Conservation (phyloP, 2,329 filamentous ascomycete genomes). For the Aspergillus cejpii region DNA sequence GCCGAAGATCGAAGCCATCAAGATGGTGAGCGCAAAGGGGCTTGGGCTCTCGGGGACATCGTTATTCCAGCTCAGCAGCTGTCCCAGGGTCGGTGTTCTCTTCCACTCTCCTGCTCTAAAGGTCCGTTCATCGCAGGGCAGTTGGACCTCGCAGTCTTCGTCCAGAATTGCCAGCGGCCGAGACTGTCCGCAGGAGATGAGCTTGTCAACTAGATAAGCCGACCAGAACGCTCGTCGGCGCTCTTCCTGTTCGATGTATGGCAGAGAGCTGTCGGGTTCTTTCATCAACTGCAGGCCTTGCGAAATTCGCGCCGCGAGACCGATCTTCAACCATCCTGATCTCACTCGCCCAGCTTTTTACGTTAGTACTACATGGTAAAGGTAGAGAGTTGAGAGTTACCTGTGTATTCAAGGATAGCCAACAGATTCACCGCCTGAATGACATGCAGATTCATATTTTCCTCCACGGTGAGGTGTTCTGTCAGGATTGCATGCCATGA, state of each 20-base stretch:
- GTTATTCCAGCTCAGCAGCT: slow-evolving; percentile 20
- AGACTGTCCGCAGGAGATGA: slow-evolving; percentile 24
- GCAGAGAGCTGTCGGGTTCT: slow-evolving; percentile 15
- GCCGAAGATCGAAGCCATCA: slow-evolving; percentile 32
- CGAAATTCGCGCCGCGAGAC: slow-evolving; percentile 56
- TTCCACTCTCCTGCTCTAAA: slow-evolving; percentile 16
- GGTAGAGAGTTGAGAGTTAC: slow-evolving; percentile 21
- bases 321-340: slow-evolving; percentile 36
- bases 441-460: slow-evolving; percentile 28
- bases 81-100: slow-evolving; percentile 17
- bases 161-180: slow-evolving; percentile 19
- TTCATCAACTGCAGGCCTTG: slow-evolving; percentile 31
- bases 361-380: slow-evolving; percentile 6
- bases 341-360: slow-evolving; percentile 28
- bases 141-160: slow-evolving; percentile 23
- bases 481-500: slow-evolving; percentile 33
- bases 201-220: slow-evolving; percentile 26
- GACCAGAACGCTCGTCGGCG: slow-evolving; percentile 28
- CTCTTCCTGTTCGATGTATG: slow-evolving; percentile 25
- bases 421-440: slow-evolving; percentile 37
- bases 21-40: slow-evolving; percentile 25
- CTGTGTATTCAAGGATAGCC: slow-evolving; percentile 36
- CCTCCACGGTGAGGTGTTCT: slow-evolving; percentile 29
- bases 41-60: slow-evolving; percentile 16
- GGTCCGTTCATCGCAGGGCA: slow-evolving; percentile 22